Evolutionary conservation across 305 asterid species (phyloP).

Genomic region (Coffea humblotiana): DNA sequence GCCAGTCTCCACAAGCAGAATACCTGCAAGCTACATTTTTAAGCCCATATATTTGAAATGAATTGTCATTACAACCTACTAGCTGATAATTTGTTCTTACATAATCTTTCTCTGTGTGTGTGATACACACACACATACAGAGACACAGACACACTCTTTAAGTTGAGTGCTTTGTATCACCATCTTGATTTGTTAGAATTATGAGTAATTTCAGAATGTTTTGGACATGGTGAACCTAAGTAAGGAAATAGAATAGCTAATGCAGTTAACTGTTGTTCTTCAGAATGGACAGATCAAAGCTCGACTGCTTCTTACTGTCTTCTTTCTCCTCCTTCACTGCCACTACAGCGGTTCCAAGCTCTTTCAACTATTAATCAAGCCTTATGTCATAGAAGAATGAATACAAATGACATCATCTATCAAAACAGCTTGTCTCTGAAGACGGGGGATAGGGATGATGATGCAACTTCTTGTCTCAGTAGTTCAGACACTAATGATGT

Average conservation of each 20-base stretch:
- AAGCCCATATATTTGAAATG: neutral
- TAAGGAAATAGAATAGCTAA: neutral
- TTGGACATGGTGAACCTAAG: neutral
- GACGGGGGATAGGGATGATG: slow-evolving; percentile 27
- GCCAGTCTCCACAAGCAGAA: neutral
- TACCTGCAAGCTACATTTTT: neutral
- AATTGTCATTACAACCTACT: neutral
- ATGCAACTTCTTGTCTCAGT: slow-evolving; percentile 17
- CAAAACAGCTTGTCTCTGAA: slow-evolving; percentile 22
- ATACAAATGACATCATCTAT: slow-evolving; percentile 32
- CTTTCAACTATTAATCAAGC: slow-evolving; percentile 57
- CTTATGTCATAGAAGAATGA: slow-evolving; percentile 49
- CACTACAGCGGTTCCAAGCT: slow-evolving; percentile 65
- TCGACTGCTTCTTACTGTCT: slow-evolving; percentile 37
- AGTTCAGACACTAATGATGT: slow-evolving; percentile 26
- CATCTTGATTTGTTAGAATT: neutral
- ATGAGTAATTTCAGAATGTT: neutral
- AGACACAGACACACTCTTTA: neutral
- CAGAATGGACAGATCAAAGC: slow-evolving; percentile 63
- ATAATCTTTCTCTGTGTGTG: neutral
- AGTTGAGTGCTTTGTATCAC: neutral
- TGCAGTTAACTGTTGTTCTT: slow-evolving; percentile 19
- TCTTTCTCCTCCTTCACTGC: slow-evolving; percentile 56
- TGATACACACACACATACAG: neutral
- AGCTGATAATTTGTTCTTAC: too few species aligned